Base-by-base conservation (phyloP, 2,329 filamentous ascomycete species). In the Gnomoniopsis smithogilvyi region DNA sequence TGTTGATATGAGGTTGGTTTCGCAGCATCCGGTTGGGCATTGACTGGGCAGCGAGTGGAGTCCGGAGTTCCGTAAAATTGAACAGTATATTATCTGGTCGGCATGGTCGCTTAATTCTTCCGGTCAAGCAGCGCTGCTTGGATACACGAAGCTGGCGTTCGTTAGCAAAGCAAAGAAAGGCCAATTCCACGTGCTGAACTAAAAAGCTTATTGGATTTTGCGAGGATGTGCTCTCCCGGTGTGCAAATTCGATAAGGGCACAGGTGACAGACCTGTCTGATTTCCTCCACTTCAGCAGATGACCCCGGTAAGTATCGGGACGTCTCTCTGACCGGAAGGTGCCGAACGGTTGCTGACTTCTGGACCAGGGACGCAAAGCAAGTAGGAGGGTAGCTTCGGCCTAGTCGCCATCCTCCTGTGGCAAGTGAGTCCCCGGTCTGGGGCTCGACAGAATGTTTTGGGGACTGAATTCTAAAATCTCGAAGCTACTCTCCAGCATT, bases 11-110 rank as follows among this genome's bases (percentile, higher is more conserved):
- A 50, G 52, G 43, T 46, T 52, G 36, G 56, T 54, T 57, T 61
- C 43, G 56, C 56, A 43, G 56, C 30, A 57, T 59, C 51, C 56
- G 52, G 51, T 50, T 56, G 52, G 56, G 60, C 57, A 54, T 48
- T 54, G 26, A 47, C 56, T 52, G 56, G 56, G 56, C 52, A 60
- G 60, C 60, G 52, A 51, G 56, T 56, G 52, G 60, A 59, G 56
- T 62, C 47, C 51, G 60, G 60, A 56, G 60, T 62, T 56, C 49
- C 56, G 30, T 19, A 46, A 54, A 21, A 30, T 33, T 38, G n/a
- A n/a, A n/a, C n/a, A n/a, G 26, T 47, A 54, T 36, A 45, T 22
- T 38, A 48, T 26, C 43, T 30, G 17, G 43, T 54, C 43, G 52
- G 41, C 48, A 22, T 46, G 22, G 19, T 17, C 22, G 38, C 26